Evolutionary conservation across 2,329 filamentous ascomycete genomes (phyloP).

Genomic region (Xylariaceae sp.): DNA sequence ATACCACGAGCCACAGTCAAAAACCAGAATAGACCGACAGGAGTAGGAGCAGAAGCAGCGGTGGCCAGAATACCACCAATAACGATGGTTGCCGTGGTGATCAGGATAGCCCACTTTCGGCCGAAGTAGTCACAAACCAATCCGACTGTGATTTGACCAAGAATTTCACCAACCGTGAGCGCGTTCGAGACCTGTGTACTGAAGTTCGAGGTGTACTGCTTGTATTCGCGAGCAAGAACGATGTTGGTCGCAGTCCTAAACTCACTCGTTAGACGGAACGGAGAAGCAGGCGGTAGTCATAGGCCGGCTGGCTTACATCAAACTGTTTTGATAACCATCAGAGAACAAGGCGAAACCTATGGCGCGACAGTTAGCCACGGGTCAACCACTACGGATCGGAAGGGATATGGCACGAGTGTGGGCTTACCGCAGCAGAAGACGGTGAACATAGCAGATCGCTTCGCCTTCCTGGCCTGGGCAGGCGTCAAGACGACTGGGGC

Average conservation of each 20-base stretch:
- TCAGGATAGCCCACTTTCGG: constrained; percentile 14
- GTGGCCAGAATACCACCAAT: constrained; percentile 12
- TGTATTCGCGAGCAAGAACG: constrained; percentile 9
- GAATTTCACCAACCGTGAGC: constrained; percentile 11
- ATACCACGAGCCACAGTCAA: constrained; percentile 10
- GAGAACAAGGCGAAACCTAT: constrained; percentile 13
- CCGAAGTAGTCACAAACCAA: constrained; percentile 12
- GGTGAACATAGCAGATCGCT: constrained; percentile 11
- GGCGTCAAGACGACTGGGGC: constrained; percentile 1
- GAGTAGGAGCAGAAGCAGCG: constrained; percentile 10
- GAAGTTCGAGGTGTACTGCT: constrained; percentile 11
- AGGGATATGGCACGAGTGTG: not conserved
- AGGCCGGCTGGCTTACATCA: constrained; percentile 7
- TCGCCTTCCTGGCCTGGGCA: constrained; percentile 3
- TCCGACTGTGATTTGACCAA: constrained; percentile 12
- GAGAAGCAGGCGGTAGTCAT: not conserved
- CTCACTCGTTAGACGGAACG: not conserved
- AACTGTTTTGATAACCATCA: constrained; percentile 16
- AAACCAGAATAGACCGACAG: constrained; percentile 14
- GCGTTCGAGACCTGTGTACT: constrained; percentile 15
- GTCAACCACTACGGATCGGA: not conserved
- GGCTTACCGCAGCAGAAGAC: constrained; percentile 13
- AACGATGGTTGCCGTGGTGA: constrained; percentile 12
- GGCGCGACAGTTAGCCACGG: not conserved
- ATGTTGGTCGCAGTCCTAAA: constrained; percentile 14